Conservation (phyloP, 441 rosid genomes). For the Euphorbia schlechtendalii region DNA sequence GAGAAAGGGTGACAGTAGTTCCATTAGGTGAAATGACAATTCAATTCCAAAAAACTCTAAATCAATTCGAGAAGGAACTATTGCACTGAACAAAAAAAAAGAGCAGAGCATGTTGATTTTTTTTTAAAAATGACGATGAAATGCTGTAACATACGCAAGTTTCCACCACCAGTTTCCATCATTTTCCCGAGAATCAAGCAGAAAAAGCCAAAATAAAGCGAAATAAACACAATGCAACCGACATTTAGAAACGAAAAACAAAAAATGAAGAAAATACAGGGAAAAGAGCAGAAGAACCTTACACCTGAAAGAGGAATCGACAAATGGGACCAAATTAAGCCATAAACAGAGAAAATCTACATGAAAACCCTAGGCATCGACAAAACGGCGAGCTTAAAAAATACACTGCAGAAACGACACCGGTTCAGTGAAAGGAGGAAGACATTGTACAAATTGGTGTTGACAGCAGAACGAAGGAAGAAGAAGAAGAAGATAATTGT, state of each 20-base stretch:
- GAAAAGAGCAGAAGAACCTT: not conserved
- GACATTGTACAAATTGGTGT: too few species aligned
- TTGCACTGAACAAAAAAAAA: not conserved
- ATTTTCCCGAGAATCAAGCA: conserved; percentile 10
- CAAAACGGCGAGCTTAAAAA: not conserved
- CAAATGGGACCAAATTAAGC: conserved; percentile 11
- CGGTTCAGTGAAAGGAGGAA: not conserved
- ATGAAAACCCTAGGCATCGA: conserved; percentile 3
- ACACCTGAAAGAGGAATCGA: conserved; percentile 14
- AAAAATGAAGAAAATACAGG: not conserved
- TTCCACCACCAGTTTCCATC: not conserved
- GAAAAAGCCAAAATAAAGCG: not conserved
- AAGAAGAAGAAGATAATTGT: conserved; percentile 9
- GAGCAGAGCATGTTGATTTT: not conserved
- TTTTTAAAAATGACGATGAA: not conserved
- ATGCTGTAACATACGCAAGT: not conserved
- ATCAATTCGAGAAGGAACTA: too few species aligned
- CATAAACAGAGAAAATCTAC: not conserved
- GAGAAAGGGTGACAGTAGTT: conserved; percentile 44
- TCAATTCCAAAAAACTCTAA: too few species aligned
- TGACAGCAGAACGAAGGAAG: not conserved
- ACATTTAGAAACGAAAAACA: not conserved
- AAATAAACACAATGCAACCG: conserved; percentile 11
- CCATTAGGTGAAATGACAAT: conserved; percentile 62
- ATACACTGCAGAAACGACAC: conserved; percentile 1